A percentile compares a stretch with the other conserved stretches of the same genome.
Evolutionary conservation across 1,139 yeast genomes (phyloP).

Genomic region (Ogataea hybrid): DNA sequence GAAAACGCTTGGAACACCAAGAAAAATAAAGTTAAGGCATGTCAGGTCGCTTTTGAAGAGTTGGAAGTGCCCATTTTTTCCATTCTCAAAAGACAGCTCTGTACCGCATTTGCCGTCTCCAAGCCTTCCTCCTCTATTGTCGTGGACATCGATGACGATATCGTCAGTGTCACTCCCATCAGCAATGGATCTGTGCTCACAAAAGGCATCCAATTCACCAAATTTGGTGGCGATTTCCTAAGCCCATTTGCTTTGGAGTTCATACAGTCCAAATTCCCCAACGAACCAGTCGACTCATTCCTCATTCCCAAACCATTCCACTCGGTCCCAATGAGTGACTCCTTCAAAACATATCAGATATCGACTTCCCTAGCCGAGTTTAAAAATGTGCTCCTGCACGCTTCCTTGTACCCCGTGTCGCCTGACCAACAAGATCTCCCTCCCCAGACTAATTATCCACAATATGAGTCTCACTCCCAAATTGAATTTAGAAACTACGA

Average conservation of each 20-base stretch:
- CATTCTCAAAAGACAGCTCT: constrained; percentile 65
- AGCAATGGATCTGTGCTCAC: constrained; percentile 65
- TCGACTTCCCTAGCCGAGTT: constrained; percentile 47
- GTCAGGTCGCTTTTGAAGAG: constrained; percentile 64
- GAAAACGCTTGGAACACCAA: constrained; percentile 63
- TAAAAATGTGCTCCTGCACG: constrained; percentile 41
- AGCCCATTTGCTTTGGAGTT: constrained; percentile 51
- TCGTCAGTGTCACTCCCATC: constrained; percentile 65
- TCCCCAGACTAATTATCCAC: constrained; percentile 22
- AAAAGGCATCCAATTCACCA: constrained; percentile 58
- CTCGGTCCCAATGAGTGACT: constrained; percentile 36
- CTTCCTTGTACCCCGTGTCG: constrained; percentile 38
- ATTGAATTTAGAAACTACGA: constrained; percentile 40
- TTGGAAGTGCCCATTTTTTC: constrained; percentile 67
- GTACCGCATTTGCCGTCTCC: constrained; percentile 68
- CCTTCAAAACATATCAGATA: constrained; percentile 47
- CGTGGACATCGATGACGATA: constrained; percentile 64
- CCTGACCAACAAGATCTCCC: constrained; percentile 26
- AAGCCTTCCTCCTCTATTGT: constrained; percentile 62
- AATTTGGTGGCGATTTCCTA: constrained; percentile 69
- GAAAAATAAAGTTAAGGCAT: constrained; percentile 48
- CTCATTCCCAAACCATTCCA: constrained; percentile 31
- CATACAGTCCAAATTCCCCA: constrained; percentile 29
- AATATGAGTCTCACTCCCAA: constrained; percentile 21
- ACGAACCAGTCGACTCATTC: constrained; percentile 31